phyloP scores from a whole-genome alignment of 2,329 filamentous ascomycete genomes.

The Pezicula carpinea region DNA sequence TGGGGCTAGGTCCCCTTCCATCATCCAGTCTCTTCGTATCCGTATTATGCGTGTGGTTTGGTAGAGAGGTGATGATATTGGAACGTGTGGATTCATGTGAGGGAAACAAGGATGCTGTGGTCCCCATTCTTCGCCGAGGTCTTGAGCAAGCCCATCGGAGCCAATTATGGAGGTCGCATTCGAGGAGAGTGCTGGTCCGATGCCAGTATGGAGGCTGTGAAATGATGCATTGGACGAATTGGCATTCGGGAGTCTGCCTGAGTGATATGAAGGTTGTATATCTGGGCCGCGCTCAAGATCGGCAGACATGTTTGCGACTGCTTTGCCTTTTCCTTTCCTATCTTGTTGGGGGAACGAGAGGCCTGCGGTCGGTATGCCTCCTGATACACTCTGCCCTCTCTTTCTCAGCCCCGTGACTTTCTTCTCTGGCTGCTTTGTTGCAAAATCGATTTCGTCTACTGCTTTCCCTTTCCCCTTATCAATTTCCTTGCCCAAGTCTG shows the following conservation, averaged over 20 bases:
- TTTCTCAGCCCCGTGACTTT: constrained; percentile 12
- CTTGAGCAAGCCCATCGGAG: constrained; percentile 39
- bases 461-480: constrained; percentile 6
- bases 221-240: constrained; percentile 23
- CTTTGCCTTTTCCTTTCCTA: constrained; percentile 15
- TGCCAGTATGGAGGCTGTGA: constrained; percentile 14
- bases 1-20: constrained; percentile 83
- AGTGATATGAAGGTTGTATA: constrained; percentile 16
- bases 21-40: constrained; percentile 85
- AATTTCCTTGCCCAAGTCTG: constrained; percentile 11
- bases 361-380: constrained; percentile 11
- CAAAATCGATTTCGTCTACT: constrained; percentile 4
- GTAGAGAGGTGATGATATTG: constrained; percentile 69
- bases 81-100: constrained; percentile 88
- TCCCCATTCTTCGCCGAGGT: constrained; percentile 75
- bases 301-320: constrained; percentile 18
- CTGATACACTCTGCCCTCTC: constrained; percentile 13
- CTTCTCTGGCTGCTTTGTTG: constrained; percentile 6
- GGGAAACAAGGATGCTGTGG: constrained; percentile 92
- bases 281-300: constrained; percentile 27
- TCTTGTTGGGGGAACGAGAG: constrained; percentile 15
- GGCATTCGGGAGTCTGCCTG: constrained; percentile 16
- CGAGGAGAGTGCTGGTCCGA: constrained; percentile 27
- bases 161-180: constrained; percentile 29
- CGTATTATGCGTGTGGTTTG: constrained; percentile 82